Conservation (phyloP, 345 rosid species). For the Populus tremula region DNA sequence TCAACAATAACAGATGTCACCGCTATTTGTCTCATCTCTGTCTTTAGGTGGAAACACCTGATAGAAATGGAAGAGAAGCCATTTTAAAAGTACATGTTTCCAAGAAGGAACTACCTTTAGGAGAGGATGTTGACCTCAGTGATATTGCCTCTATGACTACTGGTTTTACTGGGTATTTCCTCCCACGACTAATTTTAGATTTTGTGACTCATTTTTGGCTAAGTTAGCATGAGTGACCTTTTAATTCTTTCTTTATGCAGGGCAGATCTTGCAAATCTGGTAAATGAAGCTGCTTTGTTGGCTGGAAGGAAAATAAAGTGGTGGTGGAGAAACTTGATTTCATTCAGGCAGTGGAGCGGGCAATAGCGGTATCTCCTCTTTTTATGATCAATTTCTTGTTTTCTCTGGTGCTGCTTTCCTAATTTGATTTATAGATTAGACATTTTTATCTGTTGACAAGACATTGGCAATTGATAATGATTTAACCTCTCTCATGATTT, state of each 20-base stretch:
- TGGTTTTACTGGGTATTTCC: constrained; percentile 58
- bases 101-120: constrained; percentile 83
- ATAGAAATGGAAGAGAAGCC: constrained; percentile 88
- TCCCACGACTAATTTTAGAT: constrained; percentile 3
- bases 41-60: constrained; percentile 85
- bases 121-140: constrained; percentile 66
- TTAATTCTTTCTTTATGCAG: constrained; percentile 40
- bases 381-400: background rate
- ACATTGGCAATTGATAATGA: background rate
- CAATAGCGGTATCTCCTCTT: constrained; percentile 64
- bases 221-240: background rate
- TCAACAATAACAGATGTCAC: constrained; percentile 5
- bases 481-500: background rate
- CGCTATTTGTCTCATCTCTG: constrained; percentile 7
- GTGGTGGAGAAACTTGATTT: constrained; percentile 81
- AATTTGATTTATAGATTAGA: background rate
- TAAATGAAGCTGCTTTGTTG: constrained; percentile 95
- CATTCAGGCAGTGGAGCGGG: constrained; percentile 90
- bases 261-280: constrained; percentile 97
- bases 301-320: constrained; percentile 84
- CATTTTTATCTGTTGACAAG: background rate
- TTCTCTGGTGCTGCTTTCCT: background rate
- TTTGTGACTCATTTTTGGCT: constrained; percentile 2
- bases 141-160: constrained; percentile 92
- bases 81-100: constrained; percentile 78